These are phyloP conservation scores for Calycina herbarum DNA, from an alignment of 2,329 filamentous ascomycete genomes.

Conservation along the genomic window DNA sequence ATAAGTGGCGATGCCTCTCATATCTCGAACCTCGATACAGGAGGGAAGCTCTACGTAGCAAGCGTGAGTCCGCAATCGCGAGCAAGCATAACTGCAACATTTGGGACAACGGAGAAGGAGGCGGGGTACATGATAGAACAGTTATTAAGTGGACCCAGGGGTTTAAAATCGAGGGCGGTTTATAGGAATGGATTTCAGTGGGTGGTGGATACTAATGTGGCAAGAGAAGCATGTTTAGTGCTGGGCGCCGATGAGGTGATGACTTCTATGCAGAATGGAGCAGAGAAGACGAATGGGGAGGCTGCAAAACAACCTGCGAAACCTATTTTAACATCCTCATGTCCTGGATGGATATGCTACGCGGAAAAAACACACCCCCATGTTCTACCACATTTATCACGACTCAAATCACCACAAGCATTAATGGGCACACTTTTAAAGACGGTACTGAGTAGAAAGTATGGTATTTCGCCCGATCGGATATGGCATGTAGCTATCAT, in stretches of 20 bases:
- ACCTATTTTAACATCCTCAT: conserved; percentile 83
- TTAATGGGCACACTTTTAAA: conserved; percentile 88
- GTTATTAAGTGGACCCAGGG: conserved; percentile 69
- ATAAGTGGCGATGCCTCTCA: conserved; percentile 36
- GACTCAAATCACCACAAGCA: conserved; percentile 91
- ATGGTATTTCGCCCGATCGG: conserved; percentile 71
- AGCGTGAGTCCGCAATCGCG: conserved; percentile 90
- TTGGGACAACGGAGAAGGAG: conserved; percentile 69
- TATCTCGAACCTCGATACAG: conserved; percentile 55
- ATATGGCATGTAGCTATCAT: conserved; percentile 97
- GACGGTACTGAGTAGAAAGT: conserved; percentile 71
- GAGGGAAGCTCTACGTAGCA: conserved; percentile 80
- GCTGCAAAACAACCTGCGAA: conserved; percentile 36
- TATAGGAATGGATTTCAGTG: conserved; percentile 79
- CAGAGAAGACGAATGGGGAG: conserved; percentile 8
- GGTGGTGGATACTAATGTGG: conserved; percentile 85
- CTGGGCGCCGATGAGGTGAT: conserved; percentile 73
- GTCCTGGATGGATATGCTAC: conserved; percentile 98
- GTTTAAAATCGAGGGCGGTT: conserved; percentile 68
- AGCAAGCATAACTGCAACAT: conserved; percentile 85
- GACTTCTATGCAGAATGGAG: conserved; percentile 35
- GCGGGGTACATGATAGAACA: conserved; percentile 82
- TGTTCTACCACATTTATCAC: conserved; percentile 85
- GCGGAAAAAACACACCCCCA: conserved; percentile 97
- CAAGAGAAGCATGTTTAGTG: conserved; percentile 81